Percentiles rank a stretch among this genome's conserved stretches.
These are phyloP conservation scores for Pistacia integerrima DNA, from an alignment of 345 rosid genomes.

Conservation along the genomic window DNA sequence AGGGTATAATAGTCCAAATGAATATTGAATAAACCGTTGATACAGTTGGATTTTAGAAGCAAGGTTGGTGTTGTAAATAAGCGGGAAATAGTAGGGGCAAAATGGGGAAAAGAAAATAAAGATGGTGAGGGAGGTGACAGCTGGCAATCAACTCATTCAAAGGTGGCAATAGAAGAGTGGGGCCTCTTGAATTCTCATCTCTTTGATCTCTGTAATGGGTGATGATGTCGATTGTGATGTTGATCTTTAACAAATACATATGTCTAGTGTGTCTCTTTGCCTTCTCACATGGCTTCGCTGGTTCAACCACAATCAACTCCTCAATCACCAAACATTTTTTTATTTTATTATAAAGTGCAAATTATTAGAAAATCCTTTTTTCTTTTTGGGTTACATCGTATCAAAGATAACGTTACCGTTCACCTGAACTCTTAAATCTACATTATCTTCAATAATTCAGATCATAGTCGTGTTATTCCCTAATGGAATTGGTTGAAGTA, in stretches of 20 bases:
- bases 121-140: slow-evolving; percentile 29
- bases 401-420: no score
- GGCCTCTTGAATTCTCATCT: not conserved
- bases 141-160: slow-evolving; percentile 34
- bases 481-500: no score
- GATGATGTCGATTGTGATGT: slow-evolving; percentile 18
- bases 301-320: slow-evolving; percentile 25
- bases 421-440: no score
- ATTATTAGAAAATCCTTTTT: no score
- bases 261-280: not conserved
- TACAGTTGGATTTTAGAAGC: not conserved
- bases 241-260: slow-evolving; percentile 2
- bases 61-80: not conserved
- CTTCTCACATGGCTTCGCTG: slow-evolving; percentile 50
- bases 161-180: slow-evolving; percentile 25
- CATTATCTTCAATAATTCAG: no score
- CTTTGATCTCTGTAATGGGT: no score
- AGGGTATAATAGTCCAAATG: no score
- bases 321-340: slow-evolving; percentile 7
- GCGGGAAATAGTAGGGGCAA: not conserved
- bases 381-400: no score
- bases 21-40: no score
- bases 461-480: no score
- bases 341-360: no score
- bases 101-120: slow-evolving; percentile 18